Evolutionary conservation across 2,329 filamentous ascomycete species (phyloP), one percentile per base, ranked within the genome.

Genomic region (Domatiomyces catenatus): DNA sequence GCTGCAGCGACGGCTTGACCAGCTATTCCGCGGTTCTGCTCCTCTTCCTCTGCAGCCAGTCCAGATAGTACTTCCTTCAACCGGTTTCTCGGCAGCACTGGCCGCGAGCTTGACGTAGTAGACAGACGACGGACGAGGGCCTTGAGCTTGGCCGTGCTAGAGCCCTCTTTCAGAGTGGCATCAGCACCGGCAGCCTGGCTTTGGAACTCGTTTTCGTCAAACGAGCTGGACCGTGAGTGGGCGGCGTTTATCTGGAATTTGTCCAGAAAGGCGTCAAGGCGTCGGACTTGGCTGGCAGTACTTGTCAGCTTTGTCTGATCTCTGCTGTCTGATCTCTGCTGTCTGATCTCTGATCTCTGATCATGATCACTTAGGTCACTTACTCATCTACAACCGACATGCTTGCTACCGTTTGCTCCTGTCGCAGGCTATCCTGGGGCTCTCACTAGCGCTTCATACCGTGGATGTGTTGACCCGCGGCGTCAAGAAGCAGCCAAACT

Each of bases 101-200:
- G 71, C 48, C 76, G 74, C 4, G 81, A 78, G 2, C 79, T 77
- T 0, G 82, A 78, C 1, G 79, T 79, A 3, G 82, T 79, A 18
- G 85, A 89, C 12, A 94, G 68, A 2, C 79, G 72, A 64, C 83
- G 82, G 60, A 86, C 77, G 50, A 88, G 76, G 51, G 69, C 71
- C 57, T 88, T 75, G 42, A 93, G 69, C 64, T 65, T 51, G 19
- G 56, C 28, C 18, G 51, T 51, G 20, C 48, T 46, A 36, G 50
- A 45, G 39, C 51, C 49, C 26, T 42, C 32, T 43, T 43, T 20
- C 36, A 44, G 15, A 47, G 54, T 22, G 42, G 39, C 39, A 20
- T 53, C 50, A 19, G 49, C 46, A 46, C 50, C 19, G 51, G 52
- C 50, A 53, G 54, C 42, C 48, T 52, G 20, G 39, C 42, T 44